A percentile compares a stretch with the other conserved stretches of the same genome.
phyloP scores from a whole-genome alignment of 2,329 filamentous ascomycete genomes.

The Aureobasidium mangrovei region DNA sequence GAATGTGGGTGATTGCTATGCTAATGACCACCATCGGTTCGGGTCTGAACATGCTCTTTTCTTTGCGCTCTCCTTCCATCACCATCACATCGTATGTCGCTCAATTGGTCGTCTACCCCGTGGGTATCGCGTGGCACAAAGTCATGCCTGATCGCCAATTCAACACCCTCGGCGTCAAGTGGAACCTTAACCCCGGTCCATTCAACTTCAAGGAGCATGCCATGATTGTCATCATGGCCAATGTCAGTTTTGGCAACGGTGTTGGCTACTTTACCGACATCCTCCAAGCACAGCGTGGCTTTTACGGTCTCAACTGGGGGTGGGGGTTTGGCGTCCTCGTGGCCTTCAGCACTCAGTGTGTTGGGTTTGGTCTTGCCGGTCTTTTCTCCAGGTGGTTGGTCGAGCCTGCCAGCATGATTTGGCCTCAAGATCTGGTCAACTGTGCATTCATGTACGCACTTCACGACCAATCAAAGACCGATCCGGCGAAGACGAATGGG shows the following conservation, averaged over 20 bases:
- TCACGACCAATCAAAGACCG: conserved; percentile 72
- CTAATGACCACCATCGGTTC: conserved; percentile 53
- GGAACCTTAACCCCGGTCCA: conserved; percentile 48
- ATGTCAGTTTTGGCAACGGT: conserved; percentile 43
- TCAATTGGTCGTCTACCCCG: conserved; percentile 26
- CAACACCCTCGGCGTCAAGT: conserved; percentile 45
- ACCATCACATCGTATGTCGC: conserved; percentile 24
- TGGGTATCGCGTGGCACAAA: conserved; percentile 47
- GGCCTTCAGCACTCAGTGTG: conserved; percentile 4
- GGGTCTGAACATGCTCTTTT: conserved; percentile 67
- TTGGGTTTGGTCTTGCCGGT: conserved; percentile 79
- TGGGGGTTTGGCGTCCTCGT: conserved; percentile 7
- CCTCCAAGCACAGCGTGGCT: conserved; percentile 60
- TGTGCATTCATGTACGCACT: conserved; percentile 77
- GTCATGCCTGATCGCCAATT: conserved; percentile 46
- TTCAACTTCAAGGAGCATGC: conserved; percentile 58
- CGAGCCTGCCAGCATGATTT: conserved; percentile 78
- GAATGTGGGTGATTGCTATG: conserved; percentile 53
- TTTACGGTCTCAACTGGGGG: conserved; percentile 54
- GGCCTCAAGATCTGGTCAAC: conserved; percentile 43
- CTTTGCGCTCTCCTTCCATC: conserved; percentile 38
- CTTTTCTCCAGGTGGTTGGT: conserved; percentile 72
- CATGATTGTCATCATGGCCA: conserved; percentile 56
- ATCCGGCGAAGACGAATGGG: conserved; percentile 39
- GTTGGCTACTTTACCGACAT: conserved; percentile 60